Evolutionary conservation across 768 basidiomycete genomes (phyloP).

Genomic region (Glaciozyma antarctica): DNA sequence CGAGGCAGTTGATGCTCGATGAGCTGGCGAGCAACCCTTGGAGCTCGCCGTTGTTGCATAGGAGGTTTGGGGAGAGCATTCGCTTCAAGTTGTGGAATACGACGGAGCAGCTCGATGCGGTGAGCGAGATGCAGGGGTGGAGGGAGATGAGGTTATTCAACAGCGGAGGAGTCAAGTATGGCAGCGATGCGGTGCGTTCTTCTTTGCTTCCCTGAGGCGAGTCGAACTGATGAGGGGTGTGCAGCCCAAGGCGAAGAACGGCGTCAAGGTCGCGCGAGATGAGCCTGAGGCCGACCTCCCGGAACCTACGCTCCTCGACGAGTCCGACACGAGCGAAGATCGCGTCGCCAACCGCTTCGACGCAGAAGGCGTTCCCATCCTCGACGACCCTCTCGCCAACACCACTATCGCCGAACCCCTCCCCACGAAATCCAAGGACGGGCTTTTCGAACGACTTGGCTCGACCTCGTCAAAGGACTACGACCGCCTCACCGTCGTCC

Average conservation of each 20-base stretch:
- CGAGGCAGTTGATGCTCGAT: slow-evolving; percentile 70
- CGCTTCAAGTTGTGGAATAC: slow-evolving; percentile 98
- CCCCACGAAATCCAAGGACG: slow-evolving; percentile 41
- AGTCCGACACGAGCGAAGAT: background rate
- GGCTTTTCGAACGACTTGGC: slow-evolving; percentile 69
- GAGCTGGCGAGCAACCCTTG: slow-evolving; percentile 72
- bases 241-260: background rate
- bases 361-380: background rate
- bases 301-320: background rate
- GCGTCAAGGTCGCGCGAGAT: background rate
- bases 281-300: background rate
- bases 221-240: background rate
- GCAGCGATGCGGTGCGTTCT: slow-evolving; percentile 1
- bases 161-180: slow-evolving; percentile 65
- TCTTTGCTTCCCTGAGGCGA: background rate
- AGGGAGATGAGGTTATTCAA: slow-evolving; percentile 72
- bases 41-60: slow-evolving; percentile 90
- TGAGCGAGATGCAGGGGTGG: slow-evolving; percentile 85
- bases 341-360: too few relatives aligned
- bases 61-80: slow-evolving; percentile 80
- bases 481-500: slow-evolving; percentile 80
- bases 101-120: slow-evolving; percentile 85
- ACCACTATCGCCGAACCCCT: slow-evolving; percentile 3
- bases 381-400: background rate
- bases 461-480: slow-evolving; percentile 80